Base-by-base conservation (phyloP, 345 rosid species). In the Ricinus communis region DNA sequence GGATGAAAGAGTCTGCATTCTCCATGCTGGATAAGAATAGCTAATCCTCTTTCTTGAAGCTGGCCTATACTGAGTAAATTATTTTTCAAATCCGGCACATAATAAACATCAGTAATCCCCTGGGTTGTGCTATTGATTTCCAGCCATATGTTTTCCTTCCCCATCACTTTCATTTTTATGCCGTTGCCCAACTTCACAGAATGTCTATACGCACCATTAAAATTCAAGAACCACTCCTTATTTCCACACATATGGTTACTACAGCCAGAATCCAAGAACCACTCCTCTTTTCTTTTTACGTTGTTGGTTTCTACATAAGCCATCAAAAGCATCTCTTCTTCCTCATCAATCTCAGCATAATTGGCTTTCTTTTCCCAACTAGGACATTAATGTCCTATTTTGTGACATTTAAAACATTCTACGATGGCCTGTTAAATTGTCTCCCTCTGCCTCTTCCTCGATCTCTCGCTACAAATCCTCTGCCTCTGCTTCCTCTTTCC, bases 301-400 rank as follows among this genome's bases (percentile, higher is more conserved):
- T 18, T 15, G 18, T 59, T 18, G 3, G 8, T 2, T 1, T 59
- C 25, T 2, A 52, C 11, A 52, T 52, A 21, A 7, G 56, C 25
- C 56, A 52, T 21, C 10, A 52, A 9, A 5, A 52, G 56, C 24
- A 50, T 16, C 5, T 50, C 54, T 5, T 50, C 54, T 16, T n/a
- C 22, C 9, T 52, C 56, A 6, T 52, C 27, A 2, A 21, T 5
- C 22, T 52, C 56, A 5, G 56, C 56, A 52, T 52, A 52, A 21
- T 52, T n/a, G 4, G 56, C 56, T 18, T n/a, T 6, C 2, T 8
- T n/a, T 52, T 52, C 27, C 63, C 40, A 28, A 27, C 28, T 8
- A 12, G 63, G 63, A 59, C 63, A 59, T 21, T 59, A 40, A 19
- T 62, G 31, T 21, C 66, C 49, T 8, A 62, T 2, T 6, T 62